Base-by-base conservation (phyloP, 306 rosid genomes). In the Vachellia collinsii region DNA sequence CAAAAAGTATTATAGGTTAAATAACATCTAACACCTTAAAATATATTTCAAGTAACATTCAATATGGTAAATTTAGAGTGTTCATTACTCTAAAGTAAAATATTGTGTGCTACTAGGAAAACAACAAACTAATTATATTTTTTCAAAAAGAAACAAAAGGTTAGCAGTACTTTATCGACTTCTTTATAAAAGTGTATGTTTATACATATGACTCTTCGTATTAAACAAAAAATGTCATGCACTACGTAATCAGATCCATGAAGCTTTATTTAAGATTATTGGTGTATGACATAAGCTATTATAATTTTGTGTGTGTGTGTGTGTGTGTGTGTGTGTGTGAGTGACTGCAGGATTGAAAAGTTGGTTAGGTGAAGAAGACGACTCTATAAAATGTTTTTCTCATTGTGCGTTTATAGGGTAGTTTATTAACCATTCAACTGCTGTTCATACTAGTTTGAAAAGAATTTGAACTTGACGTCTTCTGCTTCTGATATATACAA, bases 401-500 rank as follows among this genome's bases (percentile, higher is more conserved):
- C 68, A 62, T 29, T 12, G 1, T 10, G 34, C 4, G 36, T 23
- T 39, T 11, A 11, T 61, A 1, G 16, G 36, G 37, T 23, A 63
- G 41, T 34, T 65, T 7, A 65, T 22, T 23, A 58, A 58, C 14
- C 11, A 59, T 59, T 6, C 37, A 22, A 0, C 36, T 22, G 2
- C 34, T 20, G 10, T 65, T 65, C 37, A 3, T 59, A 5, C 36
- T 42, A 42, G 23, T 41, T 41, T 41, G 70, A 22, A 46, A 42
- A 75, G 70, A 58, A 59, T 58, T 75, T 59, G 70, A 58, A 59
- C 25, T 75, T 59, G 79, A 42, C 43, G 43, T 22, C 66, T 61
- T 10, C 8, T 47, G 0, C 8, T 59, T 59, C 16, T 51, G 6
- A 1, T 17, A 4, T 5, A 16, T 19, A 19, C 3, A 51, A 0